Conservation (phyloP, 768 basidiomycete genomes). For the Lyophyllum decastes region DNA sequence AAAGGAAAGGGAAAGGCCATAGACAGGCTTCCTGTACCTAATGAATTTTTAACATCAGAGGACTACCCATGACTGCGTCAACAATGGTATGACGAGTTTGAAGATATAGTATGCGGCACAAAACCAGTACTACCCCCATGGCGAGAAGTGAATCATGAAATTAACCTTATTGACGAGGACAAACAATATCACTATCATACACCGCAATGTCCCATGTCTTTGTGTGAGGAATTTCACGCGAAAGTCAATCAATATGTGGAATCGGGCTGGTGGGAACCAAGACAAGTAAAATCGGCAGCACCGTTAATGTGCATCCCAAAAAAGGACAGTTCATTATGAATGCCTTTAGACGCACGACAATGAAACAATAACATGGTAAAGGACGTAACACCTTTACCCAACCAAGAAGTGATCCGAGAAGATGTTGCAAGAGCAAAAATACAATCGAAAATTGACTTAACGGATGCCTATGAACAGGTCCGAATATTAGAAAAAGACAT, state of each 20-base stretch:
- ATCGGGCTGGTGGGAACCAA: slow-evolving; percentile 35
- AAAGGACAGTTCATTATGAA: not conserved
- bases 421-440: not conserved
- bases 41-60: not conserved
- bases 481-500: not conserved
- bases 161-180: slow-evolving; percentile 26
- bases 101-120: slow-evolving; percentile 22
- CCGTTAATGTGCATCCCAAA: not conserved
- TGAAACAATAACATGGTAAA: not conserved
- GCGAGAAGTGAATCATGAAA: slow-evolving; percentile 37
- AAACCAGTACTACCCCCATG: slow-evolving; percentile 30
- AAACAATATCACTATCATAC: not conserved
- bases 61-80: slow-evolving; percentile 17
- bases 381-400: not conserved
- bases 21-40: not conserved
- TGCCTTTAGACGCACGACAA: not conserved
- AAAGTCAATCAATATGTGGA: slow-evolving; percentile 32
- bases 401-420: not conserved
- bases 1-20: not conserved
- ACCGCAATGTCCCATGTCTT: slow-evolving; percentile 12
- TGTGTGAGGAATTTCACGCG: slow-evolving; percentile 27
- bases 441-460: not conserved
- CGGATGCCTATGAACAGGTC: not conserved
- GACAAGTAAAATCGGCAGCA: not conserved
- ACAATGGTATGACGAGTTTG: too few relatives aligned